Percentiles rank a stretch among this genome's conserved stretches.
Evolutionary conservation across 192 early-diverging fungal genomes (phyloP).

Genomic region (Pilobolus umbonatus): DNA sequence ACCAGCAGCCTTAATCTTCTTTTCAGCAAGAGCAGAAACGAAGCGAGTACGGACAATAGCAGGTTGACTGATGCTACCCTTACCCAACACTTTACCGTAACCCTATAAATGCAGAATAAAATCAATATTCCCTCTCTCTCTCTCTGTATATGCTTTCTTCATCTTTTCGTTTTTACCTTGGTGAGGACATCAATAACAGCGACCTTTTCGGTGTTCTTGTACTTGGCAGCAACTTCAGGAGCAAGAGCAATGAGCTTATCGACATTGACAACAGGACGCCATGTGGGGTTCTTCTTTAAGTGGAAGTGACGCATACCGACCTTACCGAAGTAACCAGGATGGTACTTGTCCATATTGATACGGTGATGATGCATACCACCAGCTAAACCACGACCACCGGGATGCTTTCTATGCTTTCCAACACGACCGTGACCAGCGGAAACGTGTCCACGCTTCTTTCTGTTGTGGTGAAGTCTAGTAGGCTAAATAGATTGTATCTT

Average conservation of each 20-base stretch:
- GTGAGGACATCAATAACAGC: constrained; percentile 86
- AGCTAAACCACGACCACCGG: constrained; percentile 98
- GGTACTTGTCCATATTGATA: constrained; percentile 99
- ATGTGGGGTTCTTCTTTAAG: constrained; percentile 83
- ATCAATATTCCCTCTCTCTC: not conserved
- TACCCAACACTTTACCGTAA: constrained; percentile 93
- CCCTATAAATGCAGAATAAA: constrained; percentile 40
- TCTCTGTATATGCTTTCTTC: not conserved
- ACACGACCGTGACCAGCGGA: constrained; percentile 99
- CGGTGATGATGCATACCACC: constrained; percentile 99
- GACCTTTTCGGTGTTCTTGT: constrained; percentile 79
- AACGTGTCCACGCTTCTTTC: constrained; percentile 98
- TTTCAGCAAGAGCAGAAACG: constrained; percentile 87
- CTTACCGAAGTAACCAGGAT: constrained; percentile 99
- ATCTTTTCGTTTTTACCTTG: not conserved
- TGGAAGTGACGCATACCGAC: constrained; percentile 99
- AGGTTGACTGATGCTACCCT: constrained; percentile 87
- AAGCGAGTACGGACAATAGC: constrained; percentile 93
- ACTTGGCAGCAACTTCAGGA: constrained; percentile 73
- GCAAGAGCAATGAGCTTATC: constrained; percentile 92
- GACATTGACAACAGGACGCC: constrained; percentile 85
- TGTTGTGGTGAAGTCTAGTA: constrained; percentile 79
- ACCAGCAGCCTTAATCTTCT: constrained; percentile 97
- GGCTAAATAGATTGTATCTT: constrained; percentile 45
- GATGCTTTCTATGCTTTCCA: constrained; percentile 89